Evolutionary conservation across 2,329 filamentous ascomycete species (phyloP), one percentile per base, ranked within the genome.

Genomic region (Nemania abortiva): DNA sequence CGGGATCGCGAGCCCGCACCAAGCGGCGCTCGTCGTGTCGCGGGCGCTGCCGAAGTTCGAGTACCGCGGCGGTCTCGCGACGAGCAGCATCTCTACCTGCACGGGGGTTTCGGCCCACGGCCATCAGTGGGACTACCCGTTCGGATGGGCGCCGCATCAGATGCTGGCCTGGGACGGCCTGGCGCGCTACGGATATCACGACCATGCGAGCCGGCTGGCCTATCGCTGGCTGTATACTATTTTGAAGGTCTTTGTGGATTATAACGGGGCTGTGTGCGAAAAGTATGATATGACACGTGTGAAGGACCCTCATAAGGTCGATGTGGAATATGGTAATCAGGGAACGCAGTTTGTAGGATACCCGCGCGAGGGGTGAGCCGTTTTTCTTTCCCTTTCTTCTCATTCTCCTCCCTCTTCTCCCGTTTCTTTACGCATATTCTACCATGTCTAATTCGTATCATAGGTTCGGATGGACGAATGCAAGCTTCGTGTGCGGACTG

Each of bases 151-250:
- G 24, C 64, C 64, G 27, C 64, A 66, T 10, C 64, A 66, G 50
- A 62, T 66, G 49, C 58, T 61, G 5, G 64, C 64, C 15, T 66
- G 64, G 64, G 31, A 56, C 6, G 64, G 64, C 11, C 57, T 66
- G 9, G 50, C 57, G 18, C 49, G 34, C 1, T 66, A 66, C n/a
- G 64, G 64, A 9, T 66, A 53, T 24, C 20, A 9, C 11, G 37
- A 39, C 3, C 50, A 61, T 13, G 64, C 64, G 11, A 22, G 18
- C 24, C 64, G 64, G 13, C 49, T 66, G 3, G 64, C 64, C 7
- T 66, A 66, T 57, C 64, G 64, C 11, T 66, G 64, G 64, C 64
- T 66, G 18, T 62, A 62, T 22, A 66, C 64, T 3, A 18, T 66
- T 6, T n/a, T 66, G 18, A 66, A 61, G 22, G 58, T 57, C 56